Evolutionary conservation across 1,139 yeast species (phyloP).

Genomic region (Suhomyces coccinellae): DNA sequence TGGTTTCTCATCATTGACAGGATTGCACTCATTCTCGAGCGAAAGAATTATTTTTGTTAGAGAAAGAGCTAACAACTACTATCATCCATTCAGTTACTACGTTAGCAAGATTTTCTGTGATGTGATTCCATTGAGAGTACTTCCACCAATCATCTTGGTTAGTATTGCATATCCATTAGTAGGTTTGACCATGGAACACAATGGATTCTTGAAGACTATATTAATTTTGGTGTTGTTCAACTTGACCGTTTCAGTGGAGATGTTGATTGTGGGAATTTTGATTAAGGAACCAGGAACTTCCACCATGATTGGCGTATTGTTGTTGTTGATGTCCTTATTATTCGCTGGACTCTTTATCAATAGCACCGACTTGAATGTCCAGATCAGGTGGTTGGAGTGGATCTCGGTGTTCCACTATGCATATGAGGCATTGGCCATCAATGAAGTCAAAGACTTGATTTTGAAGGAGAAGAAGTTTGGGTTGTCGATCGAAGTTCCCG

Average conservation of each 20-base stretch:
- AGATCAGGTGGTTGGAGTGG: constrained; percentile 78
- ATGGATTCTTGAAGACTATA: constrained; percentile 74
- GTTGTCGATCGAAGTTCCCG: constrained; percentile 94
- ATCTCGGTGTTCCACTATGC: constrained; percentile 93
- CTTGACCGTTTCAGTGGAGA: constrained; percentile 80
- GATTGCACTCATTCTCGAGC: constrained; percentile 81
- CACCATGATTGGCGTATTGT: constrained; percentile 81
- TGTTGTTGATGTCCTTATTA: constrained; percentile 76
- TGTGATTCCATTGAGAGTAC: constrained; percentile 80
- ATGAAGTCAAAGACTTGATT: constrained; percentile 88
- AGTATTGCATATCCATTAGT: constrained; percentile 89
- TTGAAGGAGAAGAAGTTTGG: constrained; percentile 89
- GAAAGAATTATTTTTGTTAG: constrained; percentile 88
- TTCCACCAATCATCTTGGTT: constrained; percentile 85
- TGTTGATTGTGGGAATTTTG: constrained; percentile 81
- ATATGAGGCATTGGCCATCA: constrained; percentile 86
- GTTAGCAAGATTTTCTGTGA: constrained; percentile 85
- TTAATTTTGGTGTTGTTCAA: constrained; percentile 77
- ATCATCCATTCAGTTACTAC: constrained; percentile 83
- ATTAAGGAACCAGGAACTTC: constrained; percentile 93
- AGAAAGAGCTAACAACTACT: constrained; percentile 92
- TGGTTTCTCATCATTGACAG: constrained; percentile 92
- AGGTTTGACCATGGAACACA: constrained; percentile 77
- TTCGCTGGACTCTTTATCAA: constrained; percentile 94
- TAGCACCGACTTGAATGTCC: constrained; percentile 69